Evolutionary conservation across 495 filamentous ascomycete genomes (phyloP).

Genomic region (Penicillium lividum): DNA sequence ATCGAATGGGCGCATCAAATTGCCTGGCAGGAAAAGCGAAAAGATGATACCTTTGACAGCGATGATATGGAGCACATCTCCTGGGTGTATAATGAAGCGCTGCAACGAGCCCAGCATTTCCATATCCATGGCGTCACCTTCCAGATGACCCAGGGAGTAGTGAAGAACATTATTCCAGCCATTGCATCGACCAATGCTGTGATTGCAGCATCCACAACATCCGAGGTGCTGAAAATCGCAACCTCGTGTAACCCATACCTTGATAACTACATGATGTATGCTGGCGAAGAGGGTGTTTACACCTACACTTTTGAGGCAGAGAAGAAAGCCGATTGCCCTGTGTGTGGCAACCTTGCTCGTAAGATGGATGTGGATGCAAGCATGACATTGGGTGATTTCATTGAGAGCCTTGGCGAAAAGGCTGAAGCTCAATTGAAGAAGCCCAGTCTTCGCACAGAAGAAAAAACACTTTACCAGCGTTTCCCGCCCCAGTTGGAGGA

Average conservation of each 20-base stretch:
- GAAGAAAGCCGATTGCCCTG: conserved; percentile 89
- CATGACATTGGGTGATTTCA: conserved; percentile 78
- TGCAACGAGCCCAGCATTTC: conserved; percentile 79
- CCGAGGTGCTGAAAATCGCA: conserved; percentile 93
- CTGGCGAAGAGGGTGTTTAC: conserved; percentile 90
- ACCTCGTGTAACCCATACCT: conserved; percentile 79
- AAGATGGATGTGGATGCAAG: conserved; percentile 68
- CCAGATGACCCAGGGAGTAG: conserved; percentile 93
- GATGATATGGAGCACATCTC: conserved; percentile 97
- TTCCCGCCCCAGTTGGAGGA: conserved; percentile 77
- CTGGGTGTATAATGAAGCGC: conserved; percentile 90
- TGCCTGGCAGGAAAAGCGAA: conserved; percentile 63
- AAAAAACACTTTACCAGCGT: conserved; percentile 86
- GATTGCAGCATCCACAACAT: conserved; percentile 91
- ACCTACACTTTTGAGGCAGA: conserved; percentile 95
- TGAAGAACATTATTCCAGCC: conserved; percentile 99
- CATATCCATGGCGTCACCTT: conserved; percentile 93
- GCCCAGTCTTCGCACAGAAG: conserved; percentile 79
- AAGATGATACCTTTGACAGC: conserved; percentile 74
- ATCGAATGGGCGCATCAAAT: conserved; percentile 99
- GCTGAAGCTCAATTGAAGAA: conserved; percentile 89
- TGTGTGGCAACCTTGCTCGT: conserved; percentile 81
- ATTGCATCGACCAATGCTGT: conserved; percentile 98
- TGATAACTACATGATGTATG: conserved; percentile 99
- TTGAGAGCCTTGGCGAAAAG: conserved; percentile 78